Percentiles rank a stretch among this genome's conserved stretches.
Conservation (phyloP, 768 basidiomycete species). For the Trichaptum fuscoviolaceum region DNA sequence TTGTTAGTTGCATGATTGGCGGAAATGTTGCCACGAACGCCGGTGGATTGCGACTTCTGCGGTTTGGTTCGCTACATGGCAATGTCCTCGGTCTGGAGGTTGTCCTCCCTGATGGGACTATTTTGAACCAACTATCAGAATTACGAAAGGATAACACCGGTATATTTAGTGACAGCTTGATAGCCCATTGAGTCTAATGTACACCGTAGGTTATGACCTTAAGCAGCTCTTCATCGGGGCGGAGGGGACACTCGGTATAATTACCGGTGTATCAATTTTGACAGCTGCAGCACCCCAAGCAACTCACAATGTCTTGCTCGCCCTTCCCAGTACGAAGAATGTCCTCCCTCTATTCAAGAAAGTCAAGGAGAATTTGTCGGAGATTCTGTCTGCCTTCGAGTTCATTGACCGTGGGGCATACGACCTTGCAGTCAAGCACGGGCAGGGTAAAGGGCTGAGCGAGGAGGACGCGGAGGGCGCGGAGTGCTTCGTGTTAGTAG, state of each 20-base stretch:
- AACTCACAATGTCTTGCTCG: slow-evolving; percentile 88
- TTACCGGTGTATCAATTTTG: slow-evolving; percentile 93
- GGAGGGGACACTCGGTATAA: slow-evolving; percentile 92
- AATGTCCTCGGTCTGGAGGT: slow-evolving; percentile 94
- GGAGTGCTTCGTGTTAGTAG: slow-evolving; percentile 86
- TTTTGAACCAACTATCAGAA: slow-evolving; percentile 84
- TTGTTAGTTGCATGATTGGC: slow-evolving; percentile 89
- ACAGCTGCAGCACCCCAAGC: slow-evolving; percentile 80
- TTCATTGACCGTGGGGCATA: slow-evolving; percentile 88
- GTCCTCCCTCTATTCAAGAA: slow-evolving; percentile 81
- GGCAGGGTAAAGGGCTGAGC: slow-evolving; percentile 71
- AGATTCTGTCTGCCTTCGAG: slow-evolving; percentile 97
- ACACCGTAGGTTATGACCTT: slow-evolving; percentile 80
- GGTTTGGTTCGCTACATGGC: slow-evolving; percentile 94
- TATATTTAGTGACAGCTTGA: slow-evolving; percentile 25
- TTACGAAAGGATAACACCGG: slow-evolving; percentile 97
- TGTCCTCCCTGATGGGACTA: slow-evolving; percentile 88
- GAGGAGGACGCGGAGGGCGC: slow-evolving; percentile 72
- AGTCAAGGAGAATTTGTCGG: slow-evolving; percentile 78
- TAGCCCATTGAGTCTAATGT: background rate
- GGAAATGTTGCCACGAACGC: slow-evolving; percentile 98
- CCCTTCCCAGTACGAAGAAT: slow-evolving; percentile 80
- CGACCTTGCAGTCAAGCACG: slow-evolving; percentile 78
- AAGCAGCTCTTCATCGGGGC: slow-evolving; percentile 98
- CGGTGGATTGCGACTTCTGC: slow-evolving; percentile 88